These are phyloP conservation scores for Fraxinus greggii DNA, from an alignment of 305 asterid genomes.

Conservation along the genomic window DNA sequence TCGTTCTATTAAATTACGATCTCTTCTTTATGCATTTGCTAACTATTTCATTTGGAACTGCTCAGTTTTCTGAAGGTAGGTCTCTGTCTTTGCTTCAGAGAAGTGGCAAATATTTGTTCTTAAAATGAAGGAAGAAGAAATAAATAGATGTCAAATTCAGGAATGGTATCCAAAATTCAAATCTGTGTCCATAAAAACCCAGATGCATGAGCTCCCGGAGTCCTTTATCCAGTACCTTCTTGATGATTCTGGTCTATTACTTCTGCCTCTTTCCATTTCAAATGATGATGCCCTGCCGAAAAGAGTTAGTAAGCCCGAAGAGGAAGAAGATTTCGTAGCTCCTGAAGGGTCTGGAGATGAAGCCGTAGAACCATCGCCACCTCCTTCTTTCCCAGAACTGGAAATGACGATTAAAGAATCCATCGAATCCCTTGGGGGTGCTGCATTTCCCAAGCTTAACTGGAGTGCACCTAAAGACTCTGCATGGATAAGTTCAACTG, in stretches of 20 bases:
- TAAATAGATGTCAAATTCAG: conserved; percentile 82
- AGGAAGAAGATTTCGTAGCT: conserved; percentile 65
- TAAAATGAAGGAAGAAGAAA: conserved; percentile 66
- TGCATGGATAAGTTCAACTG: conserved; percentile 81
- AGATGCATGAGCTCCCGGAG: conserved; percentile 66
- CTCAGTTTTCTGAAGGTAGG: neutral
- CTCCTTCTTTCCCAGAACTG: conserved; percentile 79
- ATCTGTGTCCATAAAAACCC: conserved; percentile 57
- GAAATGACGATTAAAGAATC: conserved; percentile 57
- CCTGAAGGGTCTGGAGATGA: conserved; percentile 67
- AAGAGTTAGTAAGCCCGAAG: conserved; percentile 63
- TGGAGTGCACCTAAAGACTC: conserved; percentile 94
- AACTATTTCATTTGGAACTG: neutral
- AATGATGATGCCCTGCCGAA: conserved; percentile 75
- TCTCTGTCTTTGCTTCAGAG: neutral
- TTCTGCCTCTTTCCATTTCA: conserved; percentile 72
- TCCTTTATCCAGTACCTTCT: conserved; percentile 65
- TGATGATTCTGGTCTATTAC: conserved; percentile 67
- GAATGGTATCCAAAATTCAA: conserved; percentile 87
- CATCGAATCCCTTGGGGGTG: conserved; percentile 69
- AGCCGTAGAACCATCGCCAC: conserved; percentile 53
- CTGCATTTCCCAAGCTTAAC: conserved; percentile 80
- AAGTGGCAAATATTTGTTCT: neutral
- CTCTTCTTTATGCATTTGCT: neutral
- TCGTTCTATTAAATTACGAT: neutral